Base-by-base conservation (phyloP, 2,329 filamentous ascomycete genomes). In the Stemphylium beticola region DNA sequence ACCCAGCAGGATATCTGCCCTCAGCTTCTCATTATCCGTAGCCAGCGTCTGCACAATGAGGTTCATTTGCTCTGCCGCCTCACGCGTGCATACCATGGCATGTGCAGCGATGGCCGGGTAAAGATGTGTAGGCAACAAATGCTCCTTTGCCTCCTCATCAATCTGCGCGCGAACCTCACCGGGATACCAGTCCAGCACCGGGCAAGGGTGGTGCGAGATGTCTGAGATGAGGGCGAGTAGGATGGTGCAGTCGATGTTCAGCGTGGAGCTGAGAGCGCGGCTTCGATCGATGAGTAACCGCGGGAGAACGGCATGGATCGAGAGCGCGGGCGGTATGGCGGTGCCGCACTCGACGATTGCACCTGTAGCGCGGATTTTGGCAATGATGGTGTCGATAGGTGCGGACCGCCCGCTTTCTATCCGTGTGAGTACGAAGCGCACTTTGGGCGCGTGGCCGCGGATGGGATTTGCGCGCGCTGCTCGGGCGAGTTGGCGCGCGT, bases 151-250 rank as follows among this genome's bases (percentile, higher is more conserved):
- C 71, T 92, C 90, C 29, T 86, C 78, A 53, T 85, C 81, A 54
- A 91, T 84, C 66, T 91, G 87, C 12, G 82, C 80, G 45, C 83
- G 76, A 44, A 91, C 85, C 38, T 85, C 84, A 18, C 75, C 78
- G 61, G 88, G 86, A 62, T 83, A 70, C 71, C 77, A 80, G n/a
- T 81, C 78, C 31, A 81, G 76, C 40, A 81, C 77, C 2, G 74
- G 65, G 24, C 78, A 77, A 33, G 74, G 67, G 31, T 76, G 75
- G 68, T 92, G 88, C 2, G 87, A 89, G 22, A 92, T 85, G 64
- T 93, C 90, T 0, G 89, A 91, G 1, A 88, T 83, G 2, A 92
- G 77, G 4, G 88, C 89, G 4, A 93, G 82, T 5, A 93, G 80
- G 41, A 91, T 84, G 1, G 89, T 91, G 49, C 85, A 87, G 71